Base-by-base conservation (phyloP, 2,329 filamentous ascomycete species). In the Penicillium sp. region DNA sequence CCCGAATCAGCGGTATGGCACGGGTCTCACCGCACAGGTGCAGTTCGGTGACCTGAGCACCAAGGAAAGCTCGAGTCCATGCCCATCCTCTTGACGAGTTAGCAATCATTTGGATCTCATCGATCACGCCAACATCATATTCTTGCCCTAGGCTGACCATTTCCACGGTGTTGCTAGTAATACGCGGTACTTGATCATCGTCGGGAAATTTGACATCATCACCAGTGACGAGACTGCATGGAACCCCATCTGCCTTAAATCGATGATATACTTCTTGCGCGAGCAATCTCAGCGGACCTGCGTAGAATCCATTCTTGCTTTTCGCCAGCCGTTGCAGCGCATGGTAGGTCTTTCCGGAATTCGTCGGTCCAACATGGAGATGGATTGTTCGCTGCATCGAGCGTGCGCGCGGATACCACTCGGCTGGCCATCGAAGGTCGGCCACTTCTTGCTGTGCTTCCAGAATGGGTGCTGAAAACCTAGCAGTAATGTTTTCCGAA, bases 31-130 rank as follows among this genome's bases (percentile, higher is more conserved):
- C 94, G 70, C 94, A 99, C 0, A 99, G 80, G 74, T 99, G 94
- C 6, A 99, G 79, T 69, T 99, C 94, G 64, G 86, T 87, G 5
- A 91, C 94, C 72, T 89, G 87, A 1, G 96, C 81, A 35, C 94
- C 94, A 6, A 99, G 79, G 15, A 97, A 79, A 2, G 94, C 94
- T 65, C 91, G 85, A 1, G 92, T 96, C 94, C 94, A 99, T 3
- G 91, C 92, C 86, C 89, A 96, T 2, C 95, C 94, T 63, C 94
- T 87, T 0, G 90, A 84, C 0, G 71, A 59, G 65, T 91, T 87
- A 16, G 85, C 87, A 62, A 99, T 90, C 94, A 99, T 97, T 74
- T 99, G 94, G 54, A 99, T 97, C 76, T 99, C 94, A 68, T 99
- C 94, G 59, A 99, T 93, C 62, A 99, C 93, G 1, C 91, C 93